Evolutionary conservation across 2,329 filamentous ascomycete genomes (phyloP), one percentile per base, ranked within the genome.

Genomic region (Xylariaceae sp.): DNA sequence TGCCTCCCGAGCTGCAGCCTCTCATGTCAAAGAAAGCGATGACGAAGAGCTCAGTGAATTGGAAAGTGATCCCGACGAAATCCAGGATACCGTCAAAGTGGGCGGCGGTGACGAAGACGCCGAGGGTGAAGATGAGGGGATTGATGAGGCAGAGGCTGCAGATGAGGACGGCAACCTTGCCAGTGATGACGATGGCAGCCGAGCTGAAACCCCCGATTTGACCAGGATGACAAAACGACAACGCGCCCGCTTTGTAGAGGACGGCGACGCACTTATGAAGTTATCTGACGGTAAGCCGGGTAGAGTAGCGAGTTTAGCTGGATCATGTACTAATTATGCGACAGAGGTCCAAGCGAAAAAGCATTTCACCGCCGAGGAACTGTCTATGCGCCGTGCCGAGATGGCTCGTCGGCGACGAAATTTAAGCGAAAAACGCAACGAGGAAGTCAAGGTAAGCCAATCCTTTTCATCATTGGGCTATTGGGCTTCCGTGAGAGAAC

Each of bases 301-400:
- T 13, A 34, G 3, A 3, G 3, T 15, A 15, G 30, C 10, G 16
- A 9, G 30, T 13, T 18, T 26, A 32, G 29, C 9, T 18, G n/a
- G 36, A 29, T 15, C 44, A 2, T 16, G 29, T 36, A 15, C n/a
- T 19, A 30, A 29, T 8, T 22, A 13, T 43, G 64, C 4, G 37
- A 58, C 70, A 83, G 81, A 84, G 75, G 81, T 84, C 4, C 81
- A 84, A 75, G 80, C 76, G 1, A 84, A 84, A 68, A 83, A 83
- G 66, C 71, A 75, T 22, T 83, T 84, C 48, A 84, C 81, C 2
- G 80, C 80, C 2, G 81, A 84, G 62, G 81, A 84, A 59, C 66
- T 83, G 10, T 83, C 80, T 21, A 84, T 84, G 81, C 75, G 81
- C 12, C 74, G 81, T 5, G 77, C 80, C 39, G 81, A 84, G 63